These are phyloP conservation scores for Phycomyces nitens DNA, from an alignment of 192 early-diverging fungal genomes.

Conservation along the genomic window DNA sequence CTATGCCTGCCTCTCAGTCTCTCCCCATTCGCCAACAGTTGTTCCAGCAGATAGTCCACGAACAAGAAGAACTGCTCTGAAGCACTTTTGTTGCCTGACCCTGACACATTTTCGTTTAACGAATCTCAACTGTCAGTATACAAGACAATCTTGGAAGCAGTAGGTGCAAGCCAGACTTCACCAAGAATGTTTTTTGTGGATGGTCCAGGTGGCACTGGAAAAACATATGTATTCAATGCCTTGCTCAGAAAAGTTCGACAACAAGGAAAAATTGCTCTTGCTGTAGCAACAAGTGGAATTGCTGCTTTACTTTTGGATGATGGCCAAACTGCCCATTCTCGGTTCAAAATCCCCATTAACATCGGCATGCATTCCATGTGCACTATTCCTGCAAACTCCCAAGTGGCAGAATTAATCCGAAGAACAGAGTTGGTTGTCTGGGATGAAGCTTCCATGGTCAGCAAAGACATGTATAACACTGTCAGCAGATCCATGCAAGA, in stretches of 20 bases:
- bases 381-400: neutral
- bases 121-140: neutral
- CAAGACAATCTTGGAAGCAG: neutral
- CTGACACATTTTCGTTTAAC: neutral
- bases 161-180: neutral
- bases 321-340: conserved; percentile 31
- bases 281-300: conserved; percentile 33
- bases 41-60: too few species aligned
- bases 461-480: conserved; percentile 16
- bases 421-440: conserved; percentile 33
- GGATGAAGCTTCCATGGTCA: conserved; percentile 38
- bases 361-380: conserved; percentile 11
- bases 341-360: conserved; percentile 31
- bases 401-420: conserved; percentile 6
- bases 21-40: too few species aligned
- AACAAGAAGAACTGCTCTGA: too few species aligned
- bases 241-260: conserved; percentile 11
- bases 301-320: conserved; percentile 29
- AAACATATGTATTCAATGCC: conserved; percentile 29
- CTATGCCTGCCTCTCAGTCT: too few species aligned
- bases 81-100: too few species aligned
- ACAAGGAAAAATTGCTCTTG: conserved; percentile 17
- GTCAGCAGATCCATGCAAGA: conserved; percentile 20
- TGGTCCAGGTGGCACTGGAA: conserved; percentile 23
- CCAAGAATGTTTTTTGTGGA: conserved; percentile 28